These are phyloP conservation scores for Xylaria venustula DNA, from an alignment of 495 filamentous ascomycete genomes.

Conservation along the genomic window DNA sequence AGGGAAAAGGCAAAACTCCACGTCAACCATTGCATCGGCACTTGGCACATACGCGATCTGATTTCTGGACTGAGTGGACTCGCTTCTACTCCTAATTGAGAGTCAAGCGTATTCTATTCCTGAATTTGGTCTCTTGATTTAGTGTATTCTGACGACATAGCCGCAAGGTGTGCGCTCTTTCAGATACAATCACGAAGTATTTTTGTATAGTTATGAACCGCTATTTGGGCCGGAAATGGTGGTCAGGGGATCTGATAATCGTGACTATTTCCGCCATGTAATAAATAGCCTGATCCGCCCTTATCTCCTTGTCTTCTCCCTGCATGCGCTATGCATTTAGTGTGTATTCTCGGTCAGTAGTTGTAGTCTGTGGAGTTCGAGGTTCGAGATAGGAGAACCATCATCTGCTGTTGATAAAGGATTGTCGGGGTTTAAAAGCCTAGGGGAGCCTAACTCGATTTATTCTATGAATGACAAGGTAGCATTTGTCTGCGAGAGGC, in stretches of 20 bases:
- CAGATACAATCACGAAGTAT: too few relatives aligned
- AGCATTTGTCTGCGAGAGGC: neutral
- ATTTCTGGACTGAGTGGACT: neutral
- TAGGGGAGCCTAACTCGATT: neutral
- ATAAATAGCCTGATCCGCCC: neutral
- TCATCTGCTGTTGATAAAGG: neutral
- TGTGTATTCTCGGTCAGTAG: neutral
- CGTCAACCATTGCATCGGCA: neutral
- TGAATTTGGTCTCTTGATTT: too few relatives aligned
- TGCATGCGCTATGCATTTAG: neutral
- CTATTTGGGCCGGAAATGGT: neutral
- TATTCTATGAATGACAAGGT: too few relatives aligned
- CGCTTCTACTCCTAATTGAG: neutral
- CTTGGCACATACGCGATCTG: slow-evolving; percentile 9
- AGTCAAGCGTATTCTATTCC: too few relatives aligned
- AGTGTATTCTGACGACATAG: too few relatives aligned
- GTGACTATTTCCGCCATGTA: slow-evolving; percentile 3
- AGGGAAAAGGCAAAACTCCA: slow-evolving; percentile 5
- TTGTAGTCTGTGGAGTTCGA: neutral
- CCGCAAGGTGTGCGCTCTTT: too few relatives aligned
- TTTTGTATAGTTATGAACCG: neutral
- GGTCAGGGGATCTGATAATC: neutral
- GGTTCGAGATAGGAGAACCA: neutral
- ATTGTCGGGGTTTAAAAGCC: neutral
- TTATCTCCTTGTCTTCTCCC: neutral